phyloP scores from a whole-genome alignment of 257 asterid genomes.

The Ocimum tenuiflorum region DNA sequence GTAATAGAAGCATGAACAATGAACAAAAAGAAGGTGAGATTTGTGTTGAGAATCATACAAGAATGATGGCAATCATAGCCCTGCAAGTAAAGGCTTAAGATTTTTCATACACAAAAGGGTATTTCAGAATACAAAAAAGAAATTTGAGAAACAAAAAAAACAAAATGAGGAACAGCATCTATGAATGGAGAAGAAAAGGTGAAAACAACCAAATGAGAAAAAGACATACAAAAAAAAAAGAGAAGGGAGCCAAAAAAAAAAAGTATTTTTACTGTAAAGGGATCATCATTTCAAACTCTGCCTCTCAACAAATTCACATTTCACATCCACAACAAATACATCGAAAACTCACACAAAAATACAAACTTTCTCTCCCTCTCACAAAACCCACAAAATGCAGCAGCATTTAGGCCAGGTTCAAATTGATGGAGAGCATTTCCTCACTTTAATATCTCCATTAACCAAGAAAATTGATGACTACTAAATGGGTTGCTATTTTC shows the following conservation, averaged over 20 bases:
- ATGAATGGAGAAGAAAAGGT: constrained; percentile 7
- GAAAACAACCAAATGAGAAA: constrained; percentile 16
- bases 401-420: neutral
- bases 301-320: constrained; percentile 29
- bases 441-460: neutral
- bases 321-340: neutral
- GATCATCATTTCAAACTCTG: neutral
- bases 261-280: constrained; percentile 10
- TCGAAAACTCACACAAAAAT: neutral
- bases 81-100: neutral
- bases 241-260: constrained; percentile 13
- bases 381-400: constrained; percentile 16
- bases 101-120: neutral
- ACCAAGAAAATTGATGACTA: constrained; percentile 8
- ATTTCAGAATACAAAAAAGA: neutral
- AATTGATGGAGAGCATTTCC: neutral
- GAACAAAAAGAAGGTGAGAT: neutral
- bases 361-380: neutral
- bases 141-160: neutral
- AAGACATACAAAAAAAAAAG: constrained; percentile 14
- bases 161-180: constrained; percentile 2
- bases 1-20: neutral
- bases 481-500: constrained; percentile 13
- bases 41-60: neutral
- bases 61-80: neutral